Base-by-base conservation (phyloP, 23 red algal species). In the Gracilaria gracilis region DNA sequence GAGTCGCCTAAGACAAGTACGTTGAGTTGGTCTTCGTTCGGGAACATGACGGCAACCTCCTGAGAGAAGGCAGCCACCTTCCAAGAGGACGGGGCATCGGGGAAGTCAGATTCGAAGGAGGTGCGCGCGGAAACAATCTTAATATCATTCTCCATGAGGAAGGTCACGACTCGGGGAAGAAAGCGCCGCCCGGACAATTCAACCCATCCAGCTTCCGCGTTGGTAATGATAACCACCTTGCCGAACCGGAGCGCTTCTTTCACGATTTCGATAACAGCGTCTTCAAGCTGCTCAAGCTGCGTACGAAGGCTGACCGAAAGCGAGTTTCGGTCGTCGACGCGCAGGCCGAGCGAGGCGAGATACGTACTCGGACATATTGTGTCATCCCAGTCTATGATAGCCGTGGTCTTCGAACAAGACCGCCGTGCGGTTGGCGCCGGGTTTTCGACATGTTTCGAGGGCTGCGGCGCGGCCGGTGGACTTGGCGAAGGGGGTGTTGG, bases 131-230 rank as follows among this genome's bases (percentile, higher is more conserved):
- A 98, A 21, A 98, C 82, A 40, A 98, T 88, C 24, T 83, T 83
- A 34, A 98, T 92, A 55, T 94, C 82, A 27, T 89, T 33, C 51
- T 51, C 35, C 16, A 81, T 67, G 14, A 98, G 57, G 40, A 95
- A 95, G 38, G 20, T 39, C 2, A 90, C 82, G 13, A 95, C 89
- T n/a, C 89, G 65, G 31, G 97, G 97, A 37, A 98, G 67, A 75
- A 98, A 98, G 37, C 94, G 90, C 11, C 69, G 34, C 12, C 92
- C 88, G 11, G 91, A 95, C 31, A 98, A 72, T 49, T 95, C 93
- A 23, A 98, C 97, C 97, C 97, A 98, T 7, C 97, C 97, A 1
- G 93, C 93, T 59, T 98, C 97, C 1, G 97, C 97, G 80, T 98
- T 98, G 19, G 97, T 98, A n/a, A 98, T 87, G 17, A 98, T 81